phyloP scores from a whole-genome alignment of 2,329 filamentous ascomycete genomes.

The Colletotrichum echinochloae region DNA sequence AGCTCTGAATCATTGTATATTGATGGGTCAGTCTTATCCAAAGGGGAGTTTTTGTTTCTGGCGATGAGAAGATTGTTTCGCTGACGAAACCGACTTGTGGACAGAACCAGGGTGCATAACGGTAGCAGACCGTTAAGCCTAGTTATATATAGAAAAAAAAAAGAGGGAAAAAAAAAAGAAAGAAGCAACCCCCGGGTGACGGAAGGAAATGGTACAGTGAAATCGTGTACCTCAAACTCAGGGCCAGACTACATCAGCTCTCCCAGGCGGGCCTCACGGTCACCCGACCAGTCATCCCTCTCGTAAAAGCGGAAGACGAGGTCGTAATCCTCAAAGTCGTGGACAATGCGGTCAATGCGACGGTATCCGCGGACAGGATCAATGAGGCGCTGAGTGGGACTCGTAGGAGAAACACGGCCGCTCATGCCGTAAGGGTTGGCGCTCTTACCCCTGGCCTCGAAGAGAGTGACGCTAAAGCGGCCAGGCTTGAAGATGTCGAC shows the following conservation, averaged over 20 bases:
- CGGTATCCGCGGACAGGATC: constrained; percentile 88
- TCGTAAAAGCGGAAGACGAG: constrained; percentile 97
- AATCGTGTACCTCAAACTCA: neutral
- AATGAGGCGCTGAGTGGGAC: constrained; percentile 66
- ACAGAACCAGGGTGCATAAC: neutral
- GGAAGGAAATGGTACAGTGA: neutral
- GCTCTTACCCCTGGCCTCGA: constrained; percentile 81
- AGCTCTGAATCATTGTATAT: constrained; percentile 28
- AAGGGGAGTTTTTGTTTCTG: neutral
- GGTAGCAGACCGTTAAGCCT: neutral
- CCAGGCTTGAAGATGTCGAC: constrained; percentile 96
- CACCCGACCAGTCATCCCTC: constrained; percentile 79
- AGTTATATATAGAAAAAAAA: no score
- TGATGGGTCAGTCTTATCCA: neutral
- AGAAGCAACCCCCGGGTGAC: neutral
- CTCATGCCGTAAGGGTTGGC: constrained; percentile 56
- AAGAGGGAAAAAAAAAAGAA: no score
- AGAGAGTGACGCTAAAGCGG: constrained; percentile 96
- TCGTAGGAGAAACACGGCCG: constrained; percentile 53
- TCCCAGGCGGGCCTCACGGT: constrained; percentile 65
- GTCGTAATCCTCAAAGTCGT: constrained; percentile 97
- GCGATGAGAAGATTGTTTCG: neutral
- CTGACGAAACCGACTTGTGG: neutral
- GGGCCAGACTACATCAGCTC: constrained; percentile 55
- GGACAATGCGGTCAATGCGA: constrained; percentile 92